Percentiles rank a stretch among this genome's conserved stretches.
These are phyloP conservation scores for Gentiana dahurica DNA, from an alignment of 257 asterid genomes.

Conservation along the genomic window DNA sequence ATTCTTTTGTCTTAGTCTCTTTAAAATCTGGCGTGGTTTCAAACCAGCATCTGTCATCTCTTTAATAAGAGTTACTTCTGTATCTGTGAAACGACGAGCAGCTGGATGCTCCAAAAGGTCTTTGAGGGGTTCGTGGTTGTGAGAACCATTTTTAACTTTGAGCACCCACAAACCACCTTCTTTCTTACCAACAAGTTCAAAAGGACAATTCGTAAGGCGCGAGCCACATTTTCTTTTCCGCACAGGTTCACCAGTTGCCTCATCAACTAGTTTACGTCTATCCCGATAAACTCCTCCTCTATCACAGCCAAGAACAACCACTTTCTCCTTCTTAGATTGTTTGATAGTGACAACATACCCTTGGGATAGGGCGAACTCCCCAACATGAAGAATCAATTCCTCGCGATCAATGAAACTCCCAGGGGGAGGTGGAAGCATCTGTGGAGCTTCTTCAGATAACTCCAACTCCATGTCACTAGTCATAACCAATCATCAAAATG, in stretches of 20 bases:
- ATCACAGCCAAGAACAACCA: constrained; percentile 80
- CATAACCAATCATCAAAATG: constrained; percentile 5
- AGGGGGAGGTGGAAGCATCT: constrained; percentile 88
- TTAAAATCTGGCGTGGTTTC: constrained; percentile 74
- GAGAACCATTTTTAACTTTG: constrained; percentile 64
- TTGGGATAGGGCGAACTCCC: constrained; percentile 64
- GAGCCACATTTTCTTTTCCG: constrained; percentile 70
- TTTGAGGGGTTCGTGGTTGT: constrained; percentile 70
- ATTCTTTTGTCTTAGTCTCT: constrained; percentile 60
- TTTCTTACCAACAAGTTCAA: constrained; percentile 74
- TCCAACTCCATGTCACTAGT: constrained; percentile 49
- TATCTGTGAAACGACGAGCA: constrained; percentile 67
- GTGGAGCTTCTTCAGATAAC: constrained; percentile 40
- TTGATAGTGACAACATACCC: constrained; percentile 79
- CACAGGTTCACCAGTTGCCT: constrained; percentile 33
- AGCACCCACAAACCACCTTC: constrained; percentile 81
- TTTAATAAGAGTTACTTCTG: constrained; percentile 55
- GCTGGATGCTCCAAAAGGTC: constrained; percentile 81
- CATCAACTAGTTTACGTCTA: constrained; percentile 54
- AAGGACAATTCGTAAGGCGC: constrained; percentile 74
- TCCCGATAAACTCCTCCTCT: constrained; percentile 83
- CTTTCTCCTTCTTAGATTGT: constrained; percentile 69
- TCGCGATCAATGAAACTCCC: constrained; percentile 79
- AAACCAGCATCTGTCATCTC: constrained; percentile 83
- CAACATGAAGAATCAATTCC: constrained; percentile 75